Conservation (phyloP, 2,329 filamentous ascomycete genomes). For the Balansia obtecta region DNA sequence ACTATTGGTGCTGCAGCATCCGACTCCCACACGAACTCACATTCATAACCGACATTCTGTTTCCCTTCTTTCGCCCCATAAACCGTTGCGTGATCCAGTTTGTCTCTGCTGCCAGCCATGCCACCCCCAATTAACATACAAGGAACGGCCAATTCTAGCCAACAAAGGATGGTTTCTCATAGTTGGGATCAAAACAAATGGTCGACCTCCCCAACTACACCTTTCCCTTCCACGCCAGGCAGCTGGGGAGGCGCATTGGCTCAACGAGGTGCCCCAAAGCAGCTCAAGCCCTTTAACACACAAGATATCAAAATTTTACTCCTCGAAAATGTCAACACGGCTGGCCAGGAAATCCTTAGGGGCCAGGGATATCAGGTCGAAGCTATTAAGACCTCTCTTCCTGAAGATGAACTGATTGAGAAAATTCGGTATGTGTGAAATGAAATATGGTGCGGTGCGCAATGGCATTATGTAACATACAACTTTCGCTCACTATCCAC, state of each 20-base stretch:
- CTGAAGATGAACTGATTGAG: constrained; percentile 88
- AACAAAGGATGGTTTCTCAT: constrained; percentile 35
- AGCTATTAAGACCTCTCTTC: constrained; percentile 73
- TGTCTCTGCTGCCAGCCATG: constrained; percentile 17
- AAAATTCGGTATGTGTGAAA: constrained; percentile 70
- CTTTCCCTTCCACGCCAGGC: constrained; percentile 61
- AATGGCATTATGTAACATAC: not conserved
- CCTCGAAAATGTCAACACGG: constrained; percentile 90
- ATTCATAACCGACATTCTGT: not conserved
- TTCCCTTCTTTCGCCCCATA: not conserved
- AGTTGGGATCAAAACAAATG: constrained; percentile 42
- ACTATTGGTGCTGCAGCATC: not conserved
- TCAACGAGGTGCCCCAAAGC: constrained; percentile 43
- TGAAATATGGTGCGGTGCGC: not conserved
- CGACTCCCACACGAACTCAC: not conserved
- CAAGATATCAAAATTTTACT: constrained; percentile 94
- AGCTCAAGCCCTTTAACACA: constrained; percentile 88
- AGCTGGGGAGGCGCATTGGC: constrained; percentile 40
- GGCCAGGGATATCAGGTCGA: constrained; percentile 95
- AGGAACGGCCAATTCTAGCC: constrained; percentile 20
- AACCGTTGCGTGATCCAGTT: not conserved
- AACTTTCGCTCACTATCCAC: constrained; percentile 3
- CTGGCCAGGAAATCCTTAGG: constrained; percentile 70
- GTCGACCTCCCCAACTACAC: constrained; percentile 62
- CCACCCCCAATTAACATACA: constrained; percentile 35